Evolutionary conservation across 768 basidiomycete genomes (phyloP).

Genomic region (Leccinum aurantiacum): DNA sequence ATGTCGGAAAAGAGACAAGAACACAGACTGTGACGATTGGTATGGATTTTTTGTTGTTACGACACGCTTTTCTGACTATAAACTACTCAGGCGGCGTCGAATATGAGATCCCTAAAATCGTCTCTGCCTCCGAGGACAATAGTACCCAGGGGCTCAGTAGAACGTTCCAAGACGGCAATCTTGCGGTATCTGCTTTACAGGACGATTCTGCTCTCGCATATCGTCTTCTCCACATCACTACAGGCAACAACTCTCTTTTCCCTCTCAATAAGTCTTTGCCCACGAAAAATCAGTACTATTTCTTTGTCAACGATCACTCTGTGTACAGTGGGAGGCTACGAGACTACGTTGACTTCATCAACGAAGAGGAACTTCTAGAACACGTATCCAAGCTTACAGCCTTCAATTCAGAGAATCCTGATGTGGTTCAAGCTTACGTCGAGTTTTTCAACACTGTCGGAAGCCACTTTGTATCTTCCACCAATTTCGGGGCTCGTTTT

Average conservation of each 20-base stretch:
- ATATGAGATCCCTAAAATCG: constrained; percentile 4
- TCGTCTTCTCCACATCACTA: constrained; percentile 5
- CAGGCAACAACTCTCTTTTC: constrained; percentile 3
- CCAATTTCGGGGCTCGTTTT: constrained; percentile 7
- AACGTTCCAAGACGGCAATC: not conserved
- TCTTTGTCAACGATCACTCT: constrained; percentile 5
- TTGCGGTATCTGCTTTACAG: not conserved
- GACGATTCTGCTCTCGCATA: constrained; percentile 4
- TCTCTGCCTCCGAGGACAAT: not conserved
- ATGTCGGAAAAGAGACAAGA: constrained; percentile 6
- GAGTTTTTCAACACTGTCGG: constrained; percentile 9
- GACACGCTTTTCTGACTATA: not conserved
- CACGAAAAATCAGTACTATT: constrained; percentile 2
- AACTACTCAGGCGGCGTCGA: constrained; percentile 1
- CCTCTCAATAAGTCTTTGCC: constrained; percentile 8
- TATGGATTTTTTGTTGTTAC: not conserved
- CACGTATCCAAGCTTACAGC: constrained; percentile 1
- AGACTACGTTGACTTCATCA: constrained; percentile 4
- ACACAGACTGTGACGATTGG: not conserved
- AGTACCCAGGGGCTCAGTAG: not conserved
- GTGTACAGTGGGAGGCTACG: constrained; percentile 4
- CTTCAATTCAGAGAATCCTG: constrained; percentile 1
- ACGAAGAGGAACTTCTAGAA: constrained; percentile 7
- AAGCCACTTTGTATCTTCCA: constrained; percentile 2
- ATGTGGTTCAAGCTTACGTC: constrained; percentile 6